Base-by-base conservation (phyloP, 2,329 filamentous ascomycete species). In the Pyrenophora graminea region DNA sequence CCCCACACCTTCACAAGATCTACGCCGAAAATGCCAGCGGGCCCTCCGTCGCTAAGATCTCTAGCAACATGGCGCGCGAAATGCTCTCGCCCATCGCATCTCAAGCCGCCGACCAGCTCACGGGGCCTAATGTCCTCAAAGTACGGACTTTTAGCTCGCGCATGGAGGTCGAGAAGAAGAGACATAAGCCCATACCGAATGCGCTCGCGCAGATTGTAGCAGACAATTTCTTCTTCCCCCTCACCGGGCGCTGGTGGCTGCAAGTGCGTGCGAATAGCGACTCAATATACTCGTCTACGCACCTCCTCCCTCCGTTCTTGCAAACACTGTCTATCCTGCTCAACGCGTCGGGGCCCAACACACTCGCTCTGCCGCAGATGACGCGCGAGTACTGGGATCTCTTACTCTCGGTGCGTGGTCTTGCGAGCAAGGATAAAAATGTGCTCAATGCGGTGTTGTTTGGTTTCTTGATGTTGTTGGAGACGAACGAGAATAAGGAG, bases 101-200 rank as follows among this genome's bases (percentile, higher is more conserved):
- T 32, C 80, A 85, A 51, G 90, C 92, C 2, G 92, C 91, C 34
- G 91, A 97, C 67, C 80, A 86, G 18, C 80, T 85, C 6, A 87
- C 88, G 0, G 91, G 93, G 0, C 92, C 94, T 0, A 85, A 91
- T 59, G 83, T 88, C 5, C 83, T 99, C 39, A 97, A 97, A 76
- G 83, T 97, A 18, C 86, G 90, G 23, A 96, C 88, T 2, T 96
- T 97, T 74, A 93, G 88, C 9, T 90, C 89, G 0, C 85, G 89
- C 15, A 85, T 92, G 71, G 80, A 84, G 51, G 80, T 86, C 15
- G 82, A 88, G 64, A 82, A 82, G 48, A 80, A 78, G 55, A 78
- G 82, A 41, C 80, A 78, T 41, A 79, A 79, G 48, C 79, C 85
- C 3, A 87, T 88, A 12, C 82, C 88, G 9, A 96, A 96, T 67